Conservation (phyloP, 305 asterid genomes). For the Plantago rigida region DNA sequence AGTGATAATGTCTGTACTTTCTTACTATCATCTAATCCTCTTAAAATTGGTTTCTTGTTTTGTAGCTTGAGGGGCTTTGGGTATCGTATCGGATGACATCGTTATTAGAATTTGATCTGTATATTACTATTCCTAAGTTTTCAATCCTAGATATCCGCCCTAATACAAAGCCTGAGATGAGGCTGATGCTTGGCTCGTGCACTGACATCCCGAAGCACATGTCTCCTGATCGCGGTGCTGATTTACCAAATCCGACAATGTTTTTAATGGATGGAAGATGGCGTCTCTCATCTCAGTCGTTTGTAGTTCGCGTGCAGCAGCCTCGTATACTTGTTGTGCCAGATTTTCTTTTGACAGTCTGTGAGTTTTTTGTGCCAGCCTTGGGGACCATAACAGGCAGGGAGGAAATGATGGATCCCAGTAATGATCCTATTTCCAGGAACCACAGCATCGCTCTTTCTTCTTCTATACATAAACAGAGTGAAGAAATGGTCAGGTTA, state of each 20-base stretch:
- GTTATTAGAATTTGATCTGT: constrained; percentile 82
- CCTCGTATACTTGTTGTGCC: constrained; percentile 93
- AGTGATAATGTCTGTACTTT: background rate
- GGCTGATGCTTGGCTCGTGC: constrained; percentile 95
- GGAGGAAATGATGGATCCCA: constrained; percentile 88
- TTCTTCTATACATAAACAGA: constrained; percentile 52
- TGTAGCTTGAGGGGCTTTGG: constrained; percentile 97
- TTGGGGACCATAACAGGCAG: constrained; percentile 87
- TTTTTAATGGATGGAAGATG: constrained; percentile 95
- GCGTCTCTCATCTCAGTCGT: constrained; percentile 77
- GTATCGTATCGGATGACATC: constrained; percentile 93
- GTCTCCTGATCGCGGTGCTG: constrained; percentile 44
- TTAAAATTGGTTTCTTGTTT: constrained; percentile 17
- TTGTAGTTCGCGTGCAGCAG: constrained; percentile 90
- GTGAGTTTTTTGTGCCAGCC: constrained; percentile 92
- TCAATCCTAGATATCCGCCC: constrained; percentile 87
- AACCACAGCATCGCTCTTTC: constrained; percentile 59
- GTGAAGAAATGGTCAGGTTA: constrained; percentile 61
- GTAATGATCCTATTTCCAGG: constrained; percentile 74
- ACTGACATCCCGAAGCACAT: constrained; percentile 59
- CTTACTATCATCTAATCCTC: background rate
- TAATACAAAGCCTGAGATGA: constrained; percentile 86
- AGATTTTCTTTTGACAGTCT: constrained; percentile 80
- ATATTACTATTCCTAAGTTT: constrained; percentile 75
- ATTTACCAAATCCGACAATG: constrained; percentile 78